Base-by-base conservation (phyloP, 176 grass and related monocot genomes). In the Phoenix roebelenii region DNA sequence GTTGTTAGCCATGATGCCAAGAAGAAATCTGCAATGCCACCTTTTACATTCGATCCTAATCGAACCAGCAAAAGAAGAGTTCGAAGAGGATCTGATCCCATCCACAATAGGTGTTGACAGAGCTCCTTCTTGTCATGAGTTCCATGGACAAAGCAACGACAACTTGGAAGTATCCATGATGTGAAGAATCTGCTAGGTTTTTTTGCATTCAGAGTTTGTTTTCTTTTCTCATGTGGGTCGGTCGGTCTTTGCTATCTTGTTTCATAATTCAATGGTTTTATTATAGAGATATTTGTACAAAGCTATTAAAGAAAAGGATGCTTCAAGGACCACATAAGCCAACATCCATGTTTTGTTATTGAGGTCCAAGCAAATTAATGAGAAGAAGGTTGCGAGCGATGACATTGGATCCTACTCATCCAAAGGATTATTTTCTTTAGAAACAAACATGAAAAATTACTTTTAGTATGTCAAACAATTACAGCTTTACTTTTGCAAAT, bases 41-140 rank as follows among this genome's bases (percentile, higher is more conserved):
- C 77, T 51, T 29, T 78, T 12, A 48, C 75, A 1, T 53, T 66
- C 51, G 77, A 89, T 75, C 77, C 66, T 49, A 64, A 69, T 57
- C 64, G 28, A 4, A 75, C 64, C 68, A 85, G 72, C 19, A 78
- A 77, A 67, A 82, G 82, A 79, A 77, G 87, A 67, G 85, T 82
- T 75, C 28, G 72, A 64, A 76, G 72, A 74, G 81, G 87, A 55
- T 82, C 78, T 7, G 79, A 85, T 67, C 78, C 75, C 1, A 89
- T 89, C 65, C 80, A 84, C 60, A 85, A 85, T 22, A 69, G 58
- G 50, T 85, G 71, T 59, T 81, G 75, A 82, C 59, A 22, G 64
- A 22, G 51, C 35, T 44, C 35, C 3, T 44, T 44, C 9, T 44
- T 44, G 35, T 44, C 10, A 14, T 18, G 51, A 49, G 30, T 58